These are phyloP conservation scores for Liriodendron chinense DNA, from an alignment of 164 flowering plant species.

Conservation along the genomic window DNA sequence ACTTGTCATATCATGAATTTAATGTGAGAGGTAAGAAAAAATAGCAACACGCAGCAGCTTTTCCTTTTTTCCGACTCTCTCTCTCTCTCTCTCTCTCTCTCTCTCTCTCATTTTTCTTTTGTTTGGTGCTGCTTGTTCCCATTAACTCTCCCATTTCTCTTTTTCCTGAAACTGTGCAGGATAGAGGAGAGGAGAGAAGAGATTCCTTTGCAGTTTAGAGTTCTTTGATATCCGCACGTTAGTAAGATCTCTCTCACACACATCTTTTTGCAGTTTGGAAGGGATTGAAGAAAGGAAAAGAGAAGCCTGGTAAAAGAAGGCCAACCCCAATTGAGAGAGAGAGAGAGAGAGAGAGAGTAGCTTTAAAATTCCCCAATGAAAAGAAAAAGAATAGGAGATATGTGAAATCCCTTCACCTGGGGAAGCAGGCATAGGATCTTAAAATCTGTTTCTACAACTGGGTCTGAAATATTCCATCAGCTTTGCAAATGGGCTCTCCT, in stretches of 20 bases:
- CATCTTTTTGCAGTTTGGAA: conserved; percentile 16
- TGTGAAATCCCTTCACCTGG: conserved; percentile 7
- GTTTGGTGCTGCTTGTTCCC: conserved; percentile 22
- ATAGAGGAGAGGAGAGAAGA: conserved; percentile 16
- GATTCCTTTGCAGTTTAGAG: conserved; percentile 26
- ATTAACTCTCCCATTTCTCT: conserved; percentile 10
- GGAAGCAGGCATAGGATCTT: conserved; percentile 22
- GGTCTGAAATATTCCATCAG: conserved; percentile 24
- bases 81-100: not conserved
- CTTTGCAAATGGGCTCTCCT: conserved; percentile 12
- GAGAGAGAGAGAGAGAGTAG: not conserved
- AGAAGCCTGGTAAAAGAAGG: not conserved
- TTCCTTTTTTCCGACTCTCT: conserved; percentile 4
- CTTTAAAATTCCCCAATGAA: not conserved
- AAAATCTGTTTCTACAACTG: conserved; percentile 17
- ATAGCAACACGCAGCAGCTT: conserved; percentile 24
- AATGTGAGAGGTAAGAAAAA: conserved; percentile 23
- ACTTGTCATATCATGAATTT: conserved; percentile 33
- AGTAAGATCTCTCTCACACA: conserved; percentile 14
- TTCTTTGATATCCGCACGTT: conserved; percentile 22
- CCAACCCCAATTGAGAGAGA: not conserved
- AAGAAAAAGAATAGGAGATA: not conserved
- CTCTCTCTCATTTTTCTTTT: conserved; percentile 4
- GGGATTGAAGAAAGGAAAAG: conserved; percentile 8
- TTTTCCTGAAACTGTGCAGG: conserved; percentile 16